phyloP scores from a whole-genome alignment of 2,329 filamentous ascomycete species.

The Pseudocercospora fuligena region DNA sequence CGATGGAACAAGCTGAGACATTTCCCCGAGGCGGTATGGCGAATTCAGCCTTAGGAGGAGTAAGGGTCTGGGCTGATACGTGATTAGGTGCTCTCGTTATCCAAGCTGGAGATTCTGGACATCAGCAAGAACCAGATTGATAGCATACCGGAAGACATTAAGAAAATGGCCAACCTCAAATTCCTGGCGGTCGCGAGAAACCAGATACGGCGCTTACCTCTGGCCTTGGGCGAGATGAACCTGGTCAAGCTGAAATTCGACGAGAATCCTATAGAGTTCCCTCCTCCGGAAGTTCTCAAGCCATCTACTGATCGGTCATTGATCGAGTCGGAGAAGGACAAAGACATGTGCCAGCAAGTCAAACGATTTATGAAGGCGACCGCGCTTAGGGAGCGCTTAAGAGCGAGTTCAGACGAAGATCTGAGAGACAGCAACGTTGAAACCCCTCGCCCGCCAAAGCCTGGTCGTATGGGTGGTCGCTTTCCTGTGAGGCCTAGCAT shows the following conservation, averaged over 20 bases:
- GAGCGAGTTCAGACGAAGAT: conserved; percentile 36
- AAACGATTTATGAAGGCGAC: conserved; percentile 61
- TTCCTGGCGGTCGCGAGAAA: conserved; percentile 89
- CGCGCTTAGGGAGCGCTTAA: conserved; percentile 39
- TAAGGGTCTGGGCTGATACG: conserved; percentile 10
- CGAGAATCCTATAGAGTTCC: conserved; percentile 83
- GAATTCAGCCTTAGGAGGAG: background rate
- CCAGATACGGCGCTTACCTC: conserved; percentile 79
- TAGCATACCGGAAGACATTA: conserved; percentile 76
- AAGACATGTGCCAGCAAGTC: conserved; percentile 63
- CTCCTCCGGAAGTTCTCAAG: conserved; percentile 56
- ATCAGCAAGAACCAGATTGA: conserved; percentile 85
- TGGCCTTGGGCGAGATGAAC: conserved; percentile 88
- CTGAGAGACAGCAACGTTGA: conserved; percentile 71
- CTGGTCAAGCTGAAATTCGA: conserved; percentile 88
- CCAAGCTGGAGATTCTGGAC: conserved; percentile 88
- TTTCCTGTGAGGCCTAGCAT: conserved; percentile 72
- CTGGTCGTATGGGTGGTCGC: conserved; percentile 56
- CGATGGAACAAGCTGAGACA: conserved; percentile 74
- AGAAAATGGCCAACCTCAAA: conserved; percentile 80
- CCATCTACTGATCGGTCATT: conserved; percentile 40
- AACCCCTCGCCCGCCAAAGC: conserved; percentile 72
- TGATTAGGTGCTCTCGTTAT: conserved; percentile 78
- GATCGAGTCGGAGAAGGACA: conserved; percentile 64
- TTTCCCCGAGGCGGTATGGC: conserved; percentile 67